Percentiles rank a stretch among this genome's conserved stretches.
These are phyloP conservation scores for Umbelopsis sp. DNA, from an alignment of 192 early-diverging fungal species.

Conservation along the genomic window DNA sequence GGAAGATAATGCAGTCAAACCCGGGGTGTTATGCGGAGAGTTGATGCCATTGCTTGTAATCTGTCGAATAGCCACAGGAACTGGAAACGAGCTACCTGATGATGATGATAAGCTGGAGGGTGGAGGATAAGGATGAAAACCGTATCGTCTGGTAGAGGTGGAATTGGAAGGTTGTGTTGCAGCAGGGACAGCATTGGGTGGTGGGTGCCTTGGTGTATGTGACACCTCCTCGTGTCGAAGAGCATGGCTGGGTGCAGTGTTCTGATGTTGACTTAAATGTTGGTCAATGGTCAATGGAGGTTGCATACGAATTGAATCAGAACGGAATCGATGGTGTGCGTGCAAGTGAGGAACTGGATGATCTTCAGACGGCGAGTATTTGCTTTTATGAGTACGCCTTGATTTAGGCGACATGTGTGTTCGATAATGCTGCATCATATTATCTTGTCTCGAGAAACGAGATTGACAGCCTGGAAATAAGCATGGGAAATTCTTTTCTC, in stretches of 20 bases:
- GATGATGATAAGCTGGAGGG: not conserved
- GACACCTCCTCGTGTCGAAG: not conserved
- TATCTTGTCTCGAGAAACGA: constrained; percentile 81
- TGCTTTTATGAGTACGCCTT: constrained; percentile 47
- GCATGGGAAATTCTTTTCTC: constrained; percentile 80
- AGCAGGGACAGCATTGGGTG: constrained; percentile 9
- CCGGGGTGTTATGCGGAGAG: constrained; percentile 14
- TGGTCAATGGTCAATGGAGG: constrained; percentile 43
- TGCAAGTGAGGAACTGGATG: constrained; percentile 35
- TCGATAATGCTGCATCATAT: constrained; percentile 88
- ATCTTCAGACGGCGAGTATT: constrained; percentile 24
- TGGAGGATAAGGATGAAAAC: constrained; percentile 4
- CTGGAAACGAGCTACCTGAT: not conserved
- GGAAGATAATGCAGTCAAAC: constrained; percentile 7
- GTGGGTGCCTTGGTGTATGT: not conserved
- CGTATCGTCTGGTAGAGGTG: not conserved
- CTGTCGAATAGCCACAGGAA: constrained; percentile 18
- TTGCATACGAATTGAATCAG: constrained; percentile 30
- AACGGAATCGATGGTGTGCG: constrained; percentile 38
- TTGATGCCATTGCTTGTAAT: constrained; percentile 17
- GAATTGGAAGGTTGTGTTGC: not conserved
- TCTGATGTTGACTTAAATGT: constrained; percentile 39
- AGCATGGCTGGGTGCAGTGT: not conserved
- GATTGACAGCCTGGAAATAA: constrained; percentile 68
- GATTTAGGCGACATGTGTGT: constrained; percentile 76